Evolutionary conservation across 306 rosid genomes (phyloP).

Genomic region (Canavalia gladiata): DNA sequence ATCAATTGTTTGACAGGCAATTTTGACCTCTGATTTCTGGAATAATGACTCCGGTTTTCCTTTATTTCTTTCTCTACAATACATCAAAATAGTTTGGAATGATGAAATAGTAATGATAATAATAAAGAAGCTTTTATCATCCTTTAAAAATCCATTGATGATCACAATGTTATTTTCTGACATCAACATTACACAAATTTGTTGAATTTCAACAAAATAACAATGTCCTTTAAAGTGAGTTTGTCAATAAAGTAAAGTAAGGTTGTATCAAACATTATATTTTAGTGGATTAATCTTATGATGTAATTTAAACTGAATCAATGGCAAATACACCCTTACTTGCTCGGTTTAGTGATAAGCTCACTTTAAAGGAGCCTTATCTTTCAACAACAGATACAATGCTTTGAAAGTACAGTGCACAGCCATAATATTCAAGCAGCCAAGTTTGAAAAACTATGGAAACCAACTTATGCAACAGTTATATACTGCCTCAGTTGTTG

Average conservation of each 20-base stretch:
- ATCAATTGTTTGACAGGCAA: conserved; percentile 22
- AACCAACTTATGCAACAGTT: not conserved
- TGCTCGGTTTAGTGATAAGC: not conserved
- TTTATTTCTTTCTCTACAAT: not conserved
- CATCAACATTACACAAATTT: not conserved
- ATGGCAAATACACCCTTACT: not conserved
- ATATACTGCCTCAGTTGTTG: conserved; percentile 11
- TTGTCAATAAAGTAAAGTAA: not conserved
- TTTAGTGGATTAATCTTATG: not conserved
- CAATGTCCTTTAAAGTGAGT: not conserved
- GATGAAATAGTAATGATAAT: not conserved
- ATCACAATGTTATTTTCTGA: conserved; percentile 6
- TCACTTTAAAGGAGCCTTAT: not conserved
- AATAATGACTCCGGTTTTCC: not conserved
- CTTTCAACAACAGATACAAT: not conserved
- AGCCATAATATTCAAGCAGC: not conserved
- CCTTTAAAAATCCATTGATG: not conserved
- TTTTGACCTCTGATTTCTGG: not conserved
- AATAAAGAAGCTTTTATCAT: not conserved
- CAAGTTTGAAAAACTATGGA: not conserved
- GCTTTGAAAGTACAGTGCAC: not conserved
- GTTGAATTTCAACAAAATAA: not conserved
- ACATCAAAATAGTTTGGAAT: not conserved
- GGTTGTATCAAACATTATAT: not conserved
- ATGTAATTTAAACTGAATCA: not conserved